phyloP scores from a whole-genome alignment of 2,329 filamentous ascomycete species.

The Fusarium oligoseptatum region DNA sequence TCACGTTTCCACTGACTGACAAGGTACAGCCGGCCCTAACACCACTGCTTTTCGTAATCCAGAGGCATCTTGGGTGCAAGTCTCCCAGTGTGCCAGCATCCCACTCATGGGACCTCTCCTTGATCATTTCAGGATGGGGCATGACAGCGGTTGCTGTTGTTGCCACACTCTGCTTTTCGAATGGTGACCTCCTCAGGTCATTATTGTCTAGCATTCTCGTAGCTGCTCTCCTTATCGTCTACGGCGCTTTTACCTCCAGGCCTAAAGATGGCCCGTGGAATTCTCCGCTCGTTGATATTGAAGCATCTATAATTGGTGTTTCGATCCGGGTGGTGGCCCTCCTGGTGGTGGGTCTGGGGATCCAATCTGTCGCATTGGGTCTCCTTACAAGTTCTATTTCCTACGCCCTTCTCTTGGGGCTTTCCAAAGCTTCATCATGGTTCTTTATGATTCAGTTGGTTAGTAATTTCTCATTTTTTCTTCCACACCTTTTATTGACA shows the following conservation, averaged over 20 bases:
- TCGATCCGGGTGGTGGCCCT: constrained; percentile 39
- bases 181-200: constrained; percentile 43
- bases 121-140: neutral
- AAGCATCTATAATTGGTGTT: constrained; percentile 39
- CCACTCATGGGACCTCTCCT: neutral
- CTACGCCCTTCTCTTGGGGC: constrained; percentile 39
- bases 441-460: constrained; percentile 52
- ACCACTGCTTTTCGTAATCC: constrained; percentile 36
- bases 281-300: constrained; percentile 42
- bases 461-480: neutral
- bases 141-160: constrained; percentile 7
- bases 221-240: constrained; percentile 47
- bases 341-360: constrained; percentile 23
- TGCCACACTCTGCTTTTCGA: constrained; percentile 40
- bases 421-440: constrained; percentile 53
- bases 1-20: neutral
- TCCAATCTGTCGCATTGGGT: constrained; percentile 43
- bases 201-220: constrained; percentile 47
- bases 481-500: neutral
- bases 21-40: constrained; percentile 41
- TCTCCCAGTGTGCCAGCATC: neutral
- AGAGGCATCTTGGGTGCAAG: constrained; percentile 4
- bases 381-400: constrained; percentile 31
- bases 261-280: neutral
- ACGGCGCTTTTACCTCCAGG: constrained; percentile 38